Conservation (phyloP, 345 rosid genomes). For the Citropsis articulata region DNA sequence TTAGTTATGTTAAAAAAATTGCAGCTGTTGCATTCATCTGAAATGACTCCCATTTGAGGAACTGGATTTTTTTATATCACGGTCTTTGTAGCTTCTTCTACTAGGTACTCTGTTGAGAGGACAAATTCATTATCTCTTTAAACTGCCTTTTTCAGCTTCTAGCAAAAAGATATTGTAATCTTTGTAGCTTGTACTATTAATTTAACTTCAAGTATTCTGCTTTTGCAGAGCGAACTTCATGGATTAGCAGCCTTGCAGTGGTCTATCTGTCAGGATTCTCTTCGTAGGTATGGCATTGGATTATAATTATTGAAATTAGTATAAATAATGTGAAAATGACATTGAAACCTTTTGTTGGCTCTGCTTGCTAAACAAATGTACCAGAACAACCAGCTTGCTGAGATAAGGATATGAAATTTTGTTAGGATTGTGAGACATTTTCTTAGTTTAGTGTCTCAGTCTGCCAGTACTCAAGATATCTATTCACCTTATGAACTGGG, state of each 20-base stretch:
- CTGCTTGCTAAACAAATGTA: background rate
- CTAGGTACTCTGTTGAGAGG: background rate
- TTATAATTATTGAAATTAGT: background rate
- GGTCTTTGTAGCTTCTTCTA: background rate
- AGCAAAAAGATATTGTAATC: background rate
- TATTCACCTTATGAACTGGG: background rate
- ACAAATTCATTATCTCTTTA: background rate
- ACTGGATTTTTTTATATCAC: background rate
- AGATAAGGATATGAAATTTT: too few relatives aligned
- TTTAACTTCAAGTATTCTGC: background rate
- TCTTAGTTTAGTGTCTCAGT: background rate
- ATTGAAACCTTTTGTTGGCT: background rate
- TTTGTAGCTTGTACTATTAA: background rate
- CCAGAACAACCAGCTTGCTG: background rate
- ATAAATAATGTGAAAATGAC: background rate
- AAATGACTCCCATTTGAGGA: background rate
- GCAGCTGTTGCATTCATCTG: background rate
- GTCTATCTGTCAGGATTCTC: conserved; percentile 93
- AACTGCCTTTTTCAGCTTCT: background rate
- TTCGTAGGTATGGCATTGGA: conserved; percentile 36
- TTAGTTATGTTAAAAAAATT: background rate
- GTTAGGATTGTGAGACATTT: background rate
- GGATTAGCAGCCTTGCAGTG: conserved; percentile 94
- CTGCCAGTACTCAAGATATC: background rate
- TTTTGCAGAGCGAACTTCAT: conserved; percentile 80